Percentiles rank a stretch among this genome's conserved stretches.
Evolutionary conservation across 805 yeast species (phyloP).

Genomic region (Metschnikowia henanensis): DNA sequence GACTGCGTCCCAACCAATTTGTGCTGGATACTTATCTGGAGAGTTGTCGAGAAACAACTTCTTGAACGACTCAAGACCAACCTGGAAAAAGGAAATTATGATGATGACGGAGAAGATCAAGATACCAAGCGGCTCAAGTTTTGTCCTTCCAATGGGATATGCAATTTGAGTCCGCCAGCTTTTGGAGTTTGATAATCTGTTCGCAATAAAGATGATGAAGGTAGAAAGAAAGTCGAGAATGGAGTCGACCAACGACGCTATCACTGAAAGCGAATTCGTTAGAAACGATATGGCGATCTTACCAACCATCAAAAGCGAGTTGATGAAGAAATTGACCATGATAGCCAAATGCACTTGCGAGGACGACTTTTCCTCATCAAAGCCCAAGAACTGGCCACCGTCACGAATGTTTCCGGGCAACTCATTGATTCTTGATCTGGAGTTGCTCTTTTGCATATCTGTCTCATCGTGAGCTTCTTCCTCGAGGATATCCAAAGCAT

Average conservation of each 20-base stretch:
- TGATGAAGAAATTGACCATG: constrained; percentile 59
- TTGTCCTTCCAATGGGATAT: constrained; percentile 70
- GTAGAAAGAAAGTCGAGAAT: constrained; percentile 73
- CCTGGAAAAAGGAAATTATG: constrained; percentile 69
- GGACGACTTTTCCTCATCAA: constrained; percentile 42
- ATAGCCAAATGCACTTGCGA: constrained; percentile 58
- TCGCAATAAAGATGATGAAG: constrained; percentile 64
- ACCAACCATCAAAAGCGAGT: constrained; percentile 57
- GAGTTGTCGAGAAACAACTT: constrained; percentile 38
- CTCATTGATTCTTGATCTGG: constrained; percentile 34
- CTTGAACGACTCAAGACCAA: constrained; percentile 61
- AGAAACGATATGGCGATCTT: constrained; percentile 59
- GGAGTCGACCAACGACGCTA: constrained; percentile 80
- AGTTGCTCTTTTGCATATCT: constrained; percentile 17
- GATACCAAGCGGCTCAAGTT: constrained; percentile 79
- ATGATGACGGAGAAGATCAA: constrained; percentile 71
- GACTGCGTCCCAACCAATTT: constrained; percentile 50
- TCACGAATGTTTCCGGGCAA: constrained; percentile 64
- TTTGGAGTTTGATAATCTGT: constrained; percentile 45
- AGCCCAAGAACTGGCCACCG: constrained; percentile 54
- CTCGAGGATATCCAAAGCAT: constrained; percentile 18
- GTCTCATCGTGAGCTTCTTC: constrained; percentile 12
- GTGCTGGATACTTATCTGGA: constrained; percentile 40
- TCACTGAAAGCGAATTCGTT: constrained; percentile 70
- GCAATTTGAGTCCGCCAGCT: constrained; percentile 47